Percentiles rank a stretch among this genome's conserved stretches.
Evolutionary conservation across 2,329 filamentous ascomycete species (phyloP).

Genomic region (Colletotrichum camelliae): DNA sequence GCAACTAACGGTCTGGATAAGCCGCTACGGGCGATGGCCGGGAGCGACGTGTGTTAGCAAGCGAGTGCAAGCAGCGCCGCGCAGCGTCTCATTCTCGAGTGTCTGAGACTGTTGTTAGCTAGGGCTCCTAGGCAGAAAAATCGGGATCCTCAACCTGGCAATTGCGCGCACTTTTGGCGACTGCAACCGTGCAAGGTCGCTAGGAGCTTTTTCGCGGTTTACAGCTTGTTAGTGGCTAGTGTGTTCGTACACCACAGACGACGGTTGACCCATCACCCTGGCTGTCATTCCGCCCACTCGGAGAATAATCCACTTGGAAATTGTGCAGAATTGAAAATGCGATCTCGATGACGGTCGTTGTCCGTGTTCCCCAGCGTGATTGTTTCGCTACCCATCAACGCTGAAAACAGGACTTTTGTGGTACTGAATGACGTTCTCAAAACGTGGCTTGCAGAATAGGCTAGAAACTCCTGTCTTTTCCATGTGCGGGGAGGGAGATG

Average conservation of each 20-base stretch:
- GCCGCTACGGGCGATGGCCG: not conserved
- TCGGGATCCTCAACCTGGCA: not conserved
- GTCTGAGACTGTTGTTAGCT: not conserved
- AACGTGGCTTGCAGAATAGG: not conserved
- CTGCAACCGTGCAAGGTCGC: conserved; percentile 13
- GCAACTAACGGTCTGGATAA: not conserved
- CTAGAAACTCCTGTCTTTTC: not conserved
- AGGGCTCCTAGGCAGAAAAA: not conserved
- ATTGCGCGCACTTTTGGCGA: conserved; percentile 4
- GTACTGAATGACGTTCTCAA: conserved; percentile 7
- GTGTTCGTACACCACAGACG: not conserved
- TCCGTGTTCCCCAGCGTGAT: not conserved
- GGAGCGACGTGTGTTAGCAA: not conserved
- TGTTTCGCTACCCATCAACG: not conserved
- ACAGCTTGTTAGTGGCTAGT: not conserved
- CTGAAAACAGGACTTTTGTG: not conserved
- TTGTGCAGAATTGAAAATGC: not conserved
- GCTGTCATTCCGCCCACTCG: conserved; percentile 1
- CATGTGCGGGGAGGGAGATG: not conserved
- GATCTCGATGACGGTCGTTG: conserved; percentile 5
- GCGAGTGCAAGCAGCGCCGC: not conserved
- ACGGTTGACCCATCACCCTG: not conserved
- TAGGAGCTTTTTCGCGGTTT: not conserved
- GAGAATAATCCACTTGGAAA: not conserved
- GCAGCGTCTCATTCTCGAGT: not conserved